Base-by-base conservation (phyloP, 164 flowering plant species). In the Hamamelis virginiana region DNA sequence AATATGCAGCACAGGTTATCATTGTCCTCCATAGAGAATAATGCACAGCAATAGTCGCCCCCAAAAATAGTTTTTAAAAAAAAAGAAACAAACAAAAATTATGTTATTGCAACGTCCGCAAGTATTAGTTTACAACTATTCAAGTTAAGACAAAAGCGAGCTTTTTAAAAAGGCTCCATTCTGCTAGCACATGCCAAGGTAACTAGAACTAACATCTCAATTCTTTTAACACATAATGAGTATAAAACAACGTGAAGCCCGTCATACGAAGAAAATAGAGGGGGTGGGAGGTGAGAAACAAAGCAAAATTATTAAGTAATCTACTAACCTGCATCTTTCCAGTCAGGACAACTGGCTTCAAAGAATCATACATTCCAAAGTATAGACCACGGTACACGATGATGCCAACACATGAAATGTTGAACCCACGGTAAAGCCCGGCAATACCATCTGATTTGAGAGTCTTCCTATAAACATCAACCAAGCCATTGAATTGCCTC, bases 381-480 rank as follows among this genome's bases (percentile, higher is more conserved):
- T 89, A 91, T 47, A 91, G 82, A 69, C 96, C 96, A 46, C 96
- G 87, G 70, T 88, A 86, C 18, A 90, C 92, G 64, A 90, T 85
- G 78, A 90, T 90, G 47, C 92, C 92, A 72, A 84, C 90, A 72
- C 88, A 86, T 22, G 96, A 90, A 66, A 88, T 84, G 85, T 88
- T 88, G 80, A 88, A 90, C 21, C 96, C 96, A 70, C 96, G 92
- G 82, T 90, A 90, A 15, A 90, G 89, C n/a, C 96, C 96, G 72
- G 92, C 91, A 83, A 90, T 44, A 67, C 97, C 94, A 72, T 91
- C 97, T 1, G 92, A 72, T 53, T 79, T 67, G n/a, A 85, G 76
- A 12, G 94, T 89, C 81, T 91, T 89, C 62, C 73, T 86, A 79
- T 91, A 91, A 59, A 91, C 97, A 81, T 89, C 96, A 68, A 91